Conservation (phyloP, 768 basidiomycete species). For the Rhizopogon sp. region DNA sequence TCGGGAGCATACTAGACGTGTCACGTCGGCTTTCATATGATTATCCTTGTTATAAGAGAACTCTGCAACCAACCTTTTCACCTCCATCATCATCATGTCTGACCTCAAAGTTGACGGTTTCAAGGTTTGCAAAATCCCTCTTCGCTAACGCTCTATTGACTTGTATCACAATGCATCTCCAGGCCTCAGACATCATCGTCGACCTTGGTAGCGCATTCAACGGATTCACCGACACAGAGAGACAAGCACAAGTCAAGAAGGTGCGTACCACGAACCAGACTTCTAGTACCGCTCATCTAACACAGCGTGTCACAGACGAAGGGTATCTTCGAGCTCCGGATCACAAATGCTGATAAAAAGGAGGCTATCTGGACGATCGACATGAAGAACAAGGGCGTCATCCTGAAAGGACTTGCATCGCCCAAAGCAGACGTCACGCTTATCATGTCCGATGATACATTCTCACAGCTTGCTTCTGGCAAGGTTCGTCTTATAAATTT, state of each 20-base stretch:
- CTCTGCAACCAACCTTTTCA: not conserved
- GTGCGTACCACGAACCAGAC: conserved; percentile 26
- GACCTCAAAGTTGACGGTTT: conserved; percentile 72
- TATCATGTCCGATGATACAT: conserved; percentile 71
- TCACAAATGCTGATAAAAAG: conserved; percentile 69
- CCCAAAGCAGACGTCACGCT: conserved; percentile 83
- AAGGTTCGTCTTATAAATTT: conserved; percentile 43
- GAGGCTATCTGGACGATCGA: conserved; percentile 88
- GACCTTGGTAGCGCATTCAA: conserved; percentile 49
- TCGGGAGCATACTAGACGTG: no score
- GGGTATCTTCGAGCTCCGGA: conserved; percentile 81
- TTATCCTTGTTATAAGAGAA: not conserved
- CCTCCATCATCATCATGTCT: conserved; percentile 43
- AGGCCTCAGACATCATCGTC: conserved; percentile 68
- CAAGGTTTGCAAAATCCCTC: conserved; percentile 40
- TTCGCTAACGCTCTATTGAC: not conserved
- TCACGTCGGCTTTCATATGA: conserved; percentile 3
- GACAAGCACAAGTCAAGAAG: conserved; percentile 70
- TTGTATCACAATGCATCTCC: not conserved
- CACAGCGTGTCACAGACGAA: conserved; percentile 52
- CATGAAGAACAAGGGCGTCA: conserved; percentile 75
- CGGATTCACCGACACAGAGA: conserved; percentile 54
- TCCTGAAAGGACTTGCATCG: conserved; percentile 59
- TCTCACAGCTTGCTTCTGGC: conserved; percentile 64
- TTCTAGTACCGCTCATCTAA: not conserved